Evolutionary conservation across 495 filamentous ascomycete species (phyloP).

Genomic region (Penicillium roqueforti): DNA sequence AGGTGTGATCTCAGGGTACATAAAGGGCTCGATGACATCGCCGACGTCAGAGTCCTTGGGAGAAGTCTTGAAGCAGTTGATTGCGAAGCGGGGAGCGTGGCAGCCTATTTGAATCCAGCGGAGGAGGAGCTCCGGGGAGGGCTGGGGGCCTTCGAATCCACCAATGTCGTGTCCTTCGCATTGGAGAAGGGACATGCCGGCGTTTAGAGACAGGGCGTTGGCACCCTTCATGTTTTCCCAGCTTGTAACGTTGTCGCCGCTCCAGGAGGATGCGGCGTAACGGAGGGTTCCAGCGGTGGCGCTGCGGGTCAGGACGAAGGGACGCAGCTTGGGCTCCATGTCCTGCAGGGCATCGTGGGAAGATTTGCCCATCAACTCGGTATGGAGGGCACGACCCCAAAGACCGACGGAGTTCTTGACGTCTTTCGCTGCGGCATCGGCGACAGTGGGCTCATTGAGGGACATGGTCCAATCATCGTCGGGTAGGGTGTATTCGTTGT

Average conservation of each 20-base stretch:
- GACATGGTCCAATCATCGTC: constrained; percentile 59
- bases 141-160: constrained; percentile 67
- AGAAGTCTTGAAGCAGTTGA: constrained; percentile 72
- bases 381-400: constrained; percentile 61
- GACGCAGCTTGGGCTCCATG: constrained; percentile 50
- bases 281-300: constrained; percentile 64
- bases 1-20: constrained; percentile 61
- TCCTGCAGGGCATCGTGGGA: constrained; percentile 60
- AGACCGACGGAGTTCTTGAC: constrained; percentile 45
- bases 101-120: constrained; percentile 68
- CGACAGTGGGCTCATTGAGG: constrained; percentile 40
- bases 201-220: constrained; percentile 61
- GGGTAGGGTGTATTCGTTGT: constrained; percentile 67
- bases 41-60: constrained; percentile 55
- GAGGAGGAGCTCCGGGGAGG: constrained; percentile 61
- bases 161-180: constrained; percentile 69
- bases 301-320: constrained; percentile 63
- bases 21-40: constrained; percentile 69
- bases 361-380: constrained; percentile 61
- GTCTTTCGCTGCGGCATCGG: constrained; percentile 29
- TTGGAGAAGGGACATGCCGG: constrained; percentile 61
- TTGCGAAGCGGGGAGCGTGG: constrained; percentile 64
- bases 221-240: constrained; percentile 65
- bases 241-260: constrained; percentile 61
- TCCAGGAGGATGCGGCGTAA: constrained; percentile 65